Base-by-base conservation (phyloP, 768 basidiomycete genomes). In the Mycena metata region DNA sequence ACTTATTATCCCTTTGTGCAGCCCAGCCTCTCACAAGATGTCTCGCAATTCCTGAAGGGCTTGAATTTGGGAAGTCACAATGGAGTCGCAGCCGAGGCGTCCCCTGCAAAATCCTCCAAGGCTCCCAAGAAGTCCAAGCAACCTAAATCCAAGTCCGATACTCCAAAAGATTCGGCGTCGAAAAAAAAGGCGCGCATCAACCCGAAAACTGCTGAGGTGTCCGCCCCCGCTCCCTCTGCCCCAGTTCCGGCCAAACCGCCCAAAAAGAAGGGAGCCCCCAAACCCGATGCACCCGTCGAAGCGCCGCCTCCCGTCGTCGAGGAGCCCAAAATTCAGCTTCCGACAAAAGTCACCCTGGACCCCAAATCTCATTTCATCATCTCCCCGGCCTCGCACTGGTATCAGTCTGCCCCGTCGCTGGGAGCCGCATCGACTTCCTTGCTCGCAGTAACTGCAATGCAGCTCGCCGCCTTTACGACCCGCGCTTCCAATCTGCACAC, bases 381-480 rank as follows among this genome's bases (percentile, higher is more conserved):
- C 54, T 77, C 79, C 26, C 83, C 84, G 2, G 77, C 72, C 41
- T 76, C 90, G 2, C 83, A 85, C 51, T 92, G 91, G 91, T 88
- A 91, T 73, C 75, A 79, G 54, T 77, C 80, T 12, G 70, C 86
- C 13, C 81, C 84, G 8, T 73, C 80, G 7, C 82, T 91, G 11
- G 54, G 77, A 6, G 67, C 80, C 19, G 49, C 79, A 3, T 17
- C 79, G 19, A 43, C 75, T 1, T 60, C 79, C 4, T 55, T 77
- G 11, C 72, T 82, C 3, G 60, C 80, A 2, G 79, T 84, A 11
- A 80, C 86, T 3, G 72, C 87, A 0, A 72, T 81, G 12, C 83
- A 87, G 71, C 73, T 91, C 4, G 62, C 85, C 0, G 71, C 82
- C 11, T 76, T 91, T 39, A 79, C 83, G 3, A 69, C 81, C 15